Base-by-base conservation (phyloP, 2,329 filamentous ascomycete species). In the Fusarium papillatum region DNA sequence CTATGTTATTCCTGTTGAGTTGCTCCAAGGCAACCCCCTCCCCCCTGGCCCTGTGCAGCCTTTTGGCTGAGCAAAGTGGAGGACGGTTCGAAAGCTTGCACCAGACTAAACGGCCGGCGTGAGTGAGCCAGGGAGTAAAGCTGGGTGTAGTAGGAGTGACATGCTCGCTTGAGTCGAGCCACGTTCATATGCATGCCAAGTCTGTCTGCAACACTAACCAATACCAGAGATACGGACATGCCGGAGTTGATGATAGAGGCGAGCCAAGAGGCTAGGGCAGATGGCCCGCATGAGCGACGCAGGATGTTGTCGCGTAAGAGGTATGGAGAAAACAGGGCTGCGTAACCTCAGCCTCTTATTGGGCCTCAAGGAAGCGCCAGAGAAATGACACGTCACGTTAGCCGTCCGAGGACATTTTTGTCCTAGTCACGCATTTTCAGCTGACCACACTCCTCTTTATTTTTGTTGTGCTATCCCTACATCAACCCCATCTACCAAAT, bases 351-450 rank as follows among this genome's bases (percentile, higher is more conserved):
- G 43, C 13, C 13, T 46, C 43, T 16, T 24, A 24, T 46, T 24
- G 41, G n/a, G n/a, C 5, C 10, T 41, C 17, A 41, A 41, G 5
- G 17, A 11, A 11, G 39, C 5, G 39, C 10, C 11, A 46, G 13
- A 22, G n/a, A 46, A 46, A 46, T 14, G n/a, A 46, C n/a, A 22
- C n/a, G 41, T 43, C 41, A 43, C 7, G 5, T 43, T 10, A 22
- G 7, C 6, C 41, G 1, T 14, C 34, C 1, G 11, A 7, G 13
- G 1, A 36, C 34, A 2, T 1, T 1, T 36, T 3, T 36, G 34
- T 1, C 34, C 34, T 5, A 36, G 34, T 36, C 11, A 36, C 34
- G 13, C 34, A 6, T n/a, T 22, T 22, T 43, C 19, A n/a, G n/a
- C n/a, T n/a, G n/a, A n/a, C n/a, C n/a, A n/a, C n/a, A n/a, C n/a